Base-by-base conservation (phyloP, 106 monocot species). In the Dioscorea dumetorum region DNA sequence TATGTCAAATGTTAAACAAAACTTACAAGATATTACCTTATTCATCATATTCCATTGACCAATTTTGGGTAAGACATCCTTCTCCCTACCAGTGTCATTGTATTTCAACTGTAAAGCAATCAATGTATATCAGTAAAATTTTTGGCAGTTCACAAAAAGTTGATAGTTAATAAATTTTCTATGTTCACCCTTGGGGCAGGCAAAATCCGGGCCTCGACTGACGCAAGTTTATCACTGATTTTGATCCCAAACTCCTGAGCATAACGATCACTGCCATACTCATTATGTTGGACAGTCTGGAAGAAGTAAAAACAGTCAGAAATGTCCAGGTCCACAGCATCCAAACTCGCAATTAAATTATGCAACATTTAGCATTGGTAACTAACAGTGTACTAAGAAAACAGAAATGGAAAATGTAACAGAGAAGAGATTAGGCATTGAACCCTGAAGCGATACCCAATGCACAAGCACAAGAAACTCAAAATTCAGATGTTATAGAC, bases 41-140 rank as follows among this genome's bases (percentile, higher is more conserved):
- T 99, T 99, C 89, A 92, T 99, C 97, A 99, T 99, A 49, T 99
- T 99, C 97, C 97, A 99, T 60, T 99, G 97, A 24, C 97, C 97
- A 60, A 99, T 80, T 70, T 78, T 77, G 18, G 97, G 97, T 70
- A 89, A 75, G 48, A 86, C 87, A 70, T 84, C 84, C 76, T 62
- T 99, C 73, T 92, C 97, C 66, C 76, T 80, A 14, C 97, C 92
- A 58, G 81, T 86, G 33, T 99, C 97, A 60, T 92, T 86, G 69
- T 99, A 99, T 72, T 92, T 99, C 34, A 95, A 80, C 94, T 95
- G 76, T 33, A 24, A 16, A 54, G 54, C 3, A 8, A 54, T 19
- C 15, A 18, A 19, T 19, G 51, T 51, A 54, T 16, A 19, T 16
- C 54, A 54, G 18, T 18, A 54, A 54, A 54, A 54, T 0, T 8